Percentiles rank a stretch among this genome's conserved stretches.
These are phyloP conservation scores for Verticillium longisporum DNA, from an alignment of 2,329 filamentous ascomycete species.

Conservation along the genomic window DNA sequence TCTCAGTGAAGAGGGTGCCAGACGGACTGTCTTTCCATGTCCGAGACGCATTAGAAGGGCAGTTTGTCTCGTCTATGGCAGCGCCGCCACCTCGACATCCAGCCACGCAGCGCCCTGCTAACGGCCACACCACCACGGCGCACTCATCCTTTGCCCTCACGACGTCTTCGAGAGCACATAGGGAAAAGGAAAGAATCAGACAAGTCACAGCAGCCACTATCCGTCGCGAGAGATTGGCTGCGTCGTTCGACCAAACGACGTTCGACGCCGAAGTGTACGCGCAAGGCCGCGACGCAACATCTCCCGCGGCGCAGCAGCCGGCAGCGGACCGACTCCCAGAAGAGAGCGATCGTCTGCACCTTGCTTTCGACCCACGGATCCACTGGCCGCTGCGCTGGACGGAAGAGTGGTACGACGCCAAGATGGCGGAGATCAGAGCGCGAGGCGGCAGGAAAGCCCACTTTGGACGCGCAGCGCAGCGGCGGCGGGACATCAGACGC, in stretches of 20 bases:
- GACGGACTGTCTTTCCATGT: neutral
- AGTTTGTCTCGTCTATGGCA: neutral
- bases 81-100: neutral
- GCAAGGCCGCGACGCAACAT: conserved; percentile 6
- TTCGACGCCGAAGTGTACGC: conserved; percentile 13
- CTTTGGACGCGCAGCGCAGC: conserved; percentile 37
- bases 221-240: conserved; percentile 4
- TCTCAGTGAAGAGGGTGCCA: neutral
- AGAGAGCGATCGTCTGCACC: conserved; percentile 28
- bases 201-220: neutral
- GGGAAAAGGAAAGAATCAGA: neutral
- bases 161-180: neutral
- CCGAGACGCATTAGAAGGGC: neutral
- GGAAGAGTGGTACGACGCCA: conserved; percentile 37
- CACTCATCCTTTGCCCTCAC: neutral
- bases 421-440: conserved; percentile 40
- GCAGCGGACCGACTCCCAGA: conserved; percentile 1
- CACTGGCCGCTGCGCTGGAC: conserved; percentile 37
- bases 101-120: neutral
- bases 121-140: neutral
- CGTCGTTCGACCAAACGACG: conserved; percentile 7
- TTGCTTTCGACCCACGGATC: conserved; percentile 42
- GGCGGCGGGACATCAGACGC: conserved; percentile 24
- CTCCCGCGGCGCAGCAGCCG: neutral
- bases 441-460: conserved; percentile 43